Evolutionary conservation across 2,329 filamentous ascomycete genomes (phyloP), one percentile per base, ranked within the genome.

Genomic region (Colletotrichum nymphaeae): DNA sequence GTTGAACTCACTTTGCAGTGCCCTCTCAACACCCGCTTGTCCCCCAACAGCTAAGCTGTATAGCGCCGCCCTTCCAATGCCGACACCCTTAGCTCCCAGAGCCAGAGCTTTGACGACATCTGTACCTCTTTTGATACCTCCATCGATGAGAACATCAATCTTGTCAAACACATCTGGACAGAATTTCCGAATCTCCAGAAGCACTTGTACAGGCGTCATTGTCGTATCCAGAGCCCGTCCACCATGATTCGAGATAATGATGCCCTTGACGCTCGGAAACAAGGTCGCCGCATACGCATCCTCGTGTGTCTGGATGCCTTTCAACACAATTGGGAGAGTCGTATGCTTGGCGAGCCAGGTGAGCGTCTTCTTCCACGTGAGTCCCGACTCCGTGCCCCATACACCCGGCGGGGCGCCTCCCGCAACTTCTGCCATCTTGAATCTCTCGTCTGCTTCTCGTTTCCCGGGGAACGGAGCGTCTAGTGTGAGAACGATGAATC

Each of bases 231-330:
- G 81, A 1, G 88, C 87, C 32, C 89, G 82, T 3, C 89, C 89
- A 22, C 89, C 89, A 68, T 91, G 89, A 73, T 91, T 91, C 73
- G 86, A 89, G 42, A 91, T 75, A 70, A 90, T 79, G 59, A 91
- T 88, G 1, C 88, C 89, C 16, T 83, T 83, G 0, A 89, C 89
- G 9, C 63, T 65, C 30, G 74, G 63, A 53, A 74, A 75, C 0
- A 74, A 42, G 4, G 67, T 74, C 7, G 74, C 74, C 6, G 71
- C 67, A 46, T 63, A 75, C 8, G 74, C 74, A 76, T 91, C 89
- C 32, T 87, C 87, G 0, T 88, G 88, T 24, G 83, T 86, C 82
- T 90, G 89, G 3, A 91, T 84, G 0, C 89, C 89, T 78, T 91
- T 91, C 32, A 90, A 74, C 64, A 90, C 86, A n/a, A 91, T 83